Base-by-base conservation (phyloP, 352 stramenopile genomes). In the Globisporangium nagaii region DNA sequence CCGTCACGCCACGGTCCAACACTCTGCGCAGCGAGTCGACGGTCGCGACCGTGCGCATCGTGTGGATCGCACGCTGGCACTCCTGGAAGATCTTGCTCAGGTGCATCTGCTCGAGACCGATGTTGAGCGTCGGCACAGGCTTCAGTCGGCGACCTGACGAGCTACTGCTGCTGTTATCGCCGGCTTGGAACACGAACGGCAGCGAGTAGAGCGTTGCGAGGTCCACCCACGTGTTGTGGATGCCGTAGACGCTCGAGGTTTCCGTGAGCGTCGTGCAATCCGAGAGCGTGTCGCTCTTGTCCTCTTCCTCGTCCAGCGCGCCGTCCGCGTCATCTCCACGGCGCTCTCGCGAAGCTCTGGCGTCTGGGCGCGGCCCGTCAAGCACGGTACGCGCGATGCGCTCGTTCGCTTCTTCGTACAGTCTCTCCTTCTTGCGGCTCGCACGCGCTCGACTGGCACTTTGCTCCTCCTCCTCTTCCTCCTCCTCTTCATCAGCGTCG, bases 171-270 rank as follows among this genome's bases (percentile, higher is more conserved):
- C 42, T 31, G 1, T 5, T 58, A 19, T 52, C 65, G 25, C 57
- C 62, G 20, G 58, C 53, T 60, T 72, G 61, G 57, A 80, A 68
- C 3, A 92, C 75, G 45, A 92, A 92, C 51, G 82, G 82, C 36
- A 86, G 66, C 31, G 82, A 73, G 39, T 89, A 87, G 12, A 92
- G 70, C 60, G 84, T 74, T 24, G 79, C 82, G 31, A 92, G 68
- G 43, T 92, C 82, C 36, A 92, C 72, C 73, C 81, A 86, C 47
- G 82, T 92, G 65, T 87, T 88, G 54, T 87, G 75, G 25, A 86
- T 78, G 25, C 79, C 75, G 48, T 85, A 87, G 43, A 89, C 79
- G 40, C 79, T 89, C 30, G 79, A 89, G 10, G 74, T 70, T 51
- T 89, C 79, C 9, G 76, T 89, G 53, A 68, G 60, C 19, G 76